These are phyloP conservation scores for Penicillium coprophilum DNA, from an alignment of 495 filamentous ascomycete genomes.

Conservation along the genomic window DNA sequence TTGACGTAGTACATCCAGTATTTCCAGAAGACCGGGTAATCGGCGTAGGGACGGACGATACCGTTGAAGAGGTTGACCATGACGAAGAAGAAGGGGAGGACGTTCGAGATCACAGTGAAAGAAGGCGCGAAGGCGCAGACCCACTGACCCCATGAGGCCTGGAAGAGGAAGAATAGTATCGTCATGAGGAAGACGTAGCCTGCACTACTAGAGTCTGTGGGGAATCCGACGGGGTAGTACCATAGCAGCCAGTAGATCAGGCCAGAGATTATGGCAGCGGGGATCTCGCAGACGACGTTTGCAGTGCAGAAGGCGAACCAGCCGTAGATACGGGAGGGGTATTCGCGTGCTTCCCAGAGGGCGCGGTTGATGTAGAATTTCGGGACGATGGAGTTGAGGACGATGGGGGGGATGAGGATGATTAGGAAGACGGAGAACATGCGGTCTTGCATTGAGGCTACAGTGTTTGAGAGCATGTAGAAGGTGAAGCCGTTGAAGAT, in stretches of 20 bases:
- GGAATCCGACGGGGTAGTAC: conserved; percentile 78
- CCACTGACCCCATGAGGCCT: conserved; percentile 78
- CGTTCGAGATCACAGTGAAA: conserved; percentile 78
- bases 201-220: conserved; percentile 58
- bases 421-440: conserved; percentile 79
- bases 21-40: conserved; percentile 80
- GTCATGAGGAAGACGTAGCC: conserved; percentile 87
- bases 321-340: conserved; percentile 73
- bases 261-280: conserved; percentile 60
- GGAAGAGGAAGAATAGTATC: conserved; percentile 79
- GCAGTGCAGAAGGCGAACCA: conserved; percentile 83
- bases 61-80: conserved; percentile 78
- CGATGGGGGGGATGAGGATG: conserved; percentile 68
- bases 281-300: conserved; percentile 74
- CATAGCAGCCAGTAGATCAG: conserved; percentile 73
- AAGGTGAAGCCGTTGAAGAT: conserved; percentile 87
- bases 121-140: conserved; percentile 77
- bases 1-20: conserved; percentile 80
- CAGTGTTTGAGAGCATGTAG: conserved; percentile 65
- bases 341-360: conserved; percentile 75
- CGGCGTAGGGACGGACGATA: conserved; percentile 61
- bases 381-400: conserved; percentile 76
- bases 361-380: conserved; percentile 78
- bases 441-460: conserved; percentile 73
- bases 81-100: conserved; percentile 64